These are phyloP conservation scores for Pelargonium nanum DNA, from an alignment of 345 rosid genomes.

Conservation along the genomic window DNA sequence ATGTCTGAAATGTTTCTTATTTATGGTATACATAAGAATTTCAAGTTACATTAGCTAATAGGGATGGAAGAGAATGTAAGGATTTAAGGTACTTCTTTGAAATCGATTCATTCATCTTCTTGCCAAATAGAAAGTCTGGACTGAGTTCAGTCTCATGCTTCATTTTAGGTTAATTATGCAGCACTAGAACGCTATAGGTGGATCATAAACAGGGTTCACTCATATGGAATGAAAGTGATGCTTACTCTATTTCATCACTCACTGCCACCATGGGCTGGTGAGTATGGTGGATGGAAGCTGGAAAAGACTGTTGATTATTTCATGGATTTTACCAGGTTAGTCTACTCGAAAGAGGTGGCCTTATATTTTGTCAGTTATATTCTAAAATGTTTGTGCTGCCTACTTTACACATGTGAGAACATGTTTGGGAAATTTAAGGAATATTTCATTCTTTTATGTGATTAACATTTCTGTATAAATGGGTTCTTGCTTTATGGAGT, in stretches of 20 bases:
- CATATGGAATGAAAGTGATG: constrained; percentile 95
- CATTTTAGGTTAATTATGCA: constrained; percentile 65
- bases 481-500: constrained; percentile 7
- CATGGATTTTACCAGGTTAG: constrained; percentile 72
- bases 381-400: too few relatives aligned
- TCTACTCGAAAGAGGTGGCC: neutral
- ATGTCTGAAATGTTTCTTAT: neutral
- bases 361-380: neutral
- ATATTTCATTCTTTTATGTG: too few relatives aligned
- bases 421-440: too few relatives aligned
- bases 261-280: constrained; percentile 94
- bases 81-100: neutral
- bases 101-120: neutral
- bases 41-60: neutral
- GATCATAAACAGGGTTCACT: constrained; percentile 66
- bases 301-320: constrained; percentile 90
- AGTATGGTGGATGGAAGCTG: constrained; percentile 92
- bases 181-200: constrained; percentile 84
- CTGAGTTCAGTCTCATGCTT: constrained; percentile 1
- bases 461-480: neutral
- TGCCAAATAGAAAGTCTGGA: neutral
- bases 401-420: too few relatives aligned
- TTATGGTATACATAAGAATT: neutral
- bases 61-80: too few relatives aligned
- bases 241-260: constrained; percentile 92